Conservation (phyloP, 306 rosid genomes). For the Vigna radiata region DNA sequence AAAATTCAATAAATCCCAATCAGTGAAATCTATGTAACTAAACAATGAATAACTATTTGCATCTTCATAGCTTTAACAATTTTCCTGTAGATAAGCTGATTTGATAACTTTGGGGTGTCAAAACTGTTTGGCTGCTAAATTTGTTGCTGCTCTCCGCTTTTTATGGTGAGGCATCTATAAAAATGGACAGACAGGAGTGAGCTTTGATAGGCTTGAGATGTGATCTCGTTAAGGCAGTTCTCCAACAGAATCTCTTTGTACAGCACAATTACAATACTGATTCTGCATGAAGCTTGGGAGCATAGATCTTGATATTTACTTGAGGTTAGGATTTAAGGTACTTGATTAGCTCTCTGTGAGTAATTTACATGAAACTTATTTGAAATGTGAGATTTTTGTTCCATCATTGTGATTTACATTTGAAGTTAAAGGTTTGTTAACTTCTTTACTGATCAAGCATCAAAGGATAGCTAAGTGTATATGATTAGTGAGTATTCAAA, state of each 20-base stretch:
- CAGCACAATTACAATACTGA: neutral
- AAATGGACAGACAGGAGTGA: neutral
- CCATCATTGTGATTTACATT: neutral
- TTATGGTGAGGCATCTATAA: neutral
- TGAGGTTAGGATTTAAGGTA: neutral
- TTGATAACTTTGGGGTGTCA: neutral
- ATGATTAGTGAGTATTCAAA: neutral
- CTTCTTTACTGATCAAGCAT: conserved; percentile 6
- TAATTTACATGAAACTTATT: neutral
- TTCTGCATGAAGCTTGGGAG: neutral
- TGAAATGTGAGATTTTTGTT: neutral
- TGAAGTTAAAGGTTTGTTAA: neutral
- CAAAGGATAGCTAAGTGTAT: conserved; percentile 24
- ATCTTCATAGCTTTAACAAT: neutral
- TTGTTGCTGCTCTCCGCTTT: neutral
- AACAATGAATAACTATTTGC: neutral
- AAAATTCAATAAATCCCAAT: conserved; percentile 29
- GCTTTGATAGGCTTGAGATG: neutral
- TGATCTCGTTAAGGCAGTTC: neutral
- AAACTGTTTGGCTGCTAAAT: neutral
- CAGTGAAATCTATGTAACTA: conserved; percentile 4
- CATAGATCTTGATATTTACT: neutral
- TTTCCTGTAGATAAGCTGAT: neutral
- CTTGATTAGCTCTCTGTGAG: neutral
- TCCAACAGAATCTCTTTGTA: neutral